A percentile compares a stretch with the other conserved stretches of the same genome.
phyloP scores from a whole-genome alignment of 345 rosid genomes.

The Rubroshorea leprosula region DNA sequence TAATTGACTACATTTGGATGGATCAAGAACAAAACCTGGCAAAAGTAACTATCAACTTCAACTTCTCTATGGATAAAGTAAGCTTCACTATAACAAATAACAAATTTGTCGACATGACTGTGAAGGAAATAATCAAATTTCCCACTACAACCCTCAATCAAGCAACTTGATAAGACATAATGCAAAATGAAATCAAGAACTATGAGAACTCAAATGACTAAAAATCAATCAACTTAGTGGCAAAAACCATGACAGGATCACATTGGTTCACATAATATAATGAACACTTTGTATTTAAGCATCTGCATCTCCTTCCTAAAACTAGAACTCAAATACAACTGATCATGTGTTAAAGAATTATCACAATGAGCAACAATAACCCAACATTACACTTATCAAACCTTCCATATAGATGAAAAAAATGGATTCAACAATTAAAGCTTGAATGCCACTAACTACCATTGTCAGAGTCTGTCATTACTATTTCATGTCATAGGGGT shows the following conservation, averaged over 20 bases:
- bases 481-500: no score
- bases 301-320: not conserved
- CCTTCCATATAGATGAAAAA: not conserved
- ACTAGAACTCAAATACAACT: not conserved
- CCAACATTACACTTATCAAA: not conserved
- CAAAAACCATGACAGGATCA: not conserved
- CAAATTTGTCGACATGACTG: no score
- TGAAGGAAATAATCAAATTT: not conserved
- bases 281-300: not conserved
- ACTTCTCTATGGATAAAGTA: not conserved
- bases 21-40: conserved; percentile 50
- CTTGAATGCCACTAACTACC: no score
- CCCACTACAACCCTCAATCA: not conserved
- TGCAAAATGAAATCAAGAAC: not conserved
- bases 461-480: no score
- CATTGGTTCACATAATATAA: not conserved
- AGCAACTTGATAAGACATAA: not conserved
- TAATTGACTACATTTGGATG: conserved; percentile 39
- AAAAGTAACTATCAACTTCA: not conserved
- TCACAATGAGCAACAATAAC: not conserved
- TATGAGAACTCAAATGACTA: no score
- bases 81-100: not conserved
- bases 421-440: not conserved
- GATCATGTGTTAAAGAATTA: not conserved
- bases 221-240: not conserved